Base-by-base conservation (phyloP, 2,329 filamentous ascomycete species). In the Allantophomopsis lycopodina region DNA sequence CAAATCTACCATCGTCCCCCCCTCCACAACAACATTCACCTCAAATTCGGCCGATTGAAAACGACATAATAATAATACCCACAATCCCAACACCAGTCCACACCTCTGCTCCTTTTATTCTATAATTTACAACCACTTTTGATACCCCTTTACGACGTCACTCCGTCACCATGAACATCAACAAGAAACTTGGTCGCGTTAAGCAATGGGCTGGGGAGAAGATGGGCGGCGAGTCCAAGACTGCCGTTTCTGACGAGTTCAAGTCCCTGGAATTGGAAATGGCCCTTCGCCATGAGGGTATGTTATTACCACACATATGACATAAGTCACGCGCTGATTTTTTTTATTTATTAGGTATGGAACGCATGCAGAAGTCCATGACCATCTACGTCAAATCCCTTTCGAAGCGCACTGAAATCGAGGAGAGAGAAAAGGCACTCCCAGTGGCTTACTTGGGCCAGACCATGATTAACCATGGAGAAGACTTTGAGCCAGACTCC, bases 131-230 rank as follows among this genome's bases (percentile, higher is more conserved):
- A 28, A 28, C 23, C 23, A 28, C 23, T 28, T 28, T 28, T 28
- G 23, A 28, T 28, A 28, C 23, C 23, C 23, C 23, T 28, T 28
- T 28, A 28, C 23, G 11, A 28, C 23, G 7, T 28, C 23, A 28
- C 3, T 8, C 39, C 46, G 46, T 47, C 30, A 51, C 43, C n/a
- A 57, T 57, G 55, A 56, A 57, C 50, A 55, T 57, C 48, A 56
- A 53, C 62, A 94, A 94, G 70, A 94, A 93, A 60, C 77, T 96
- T 58, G 89, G 88, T 64, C 82, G 89, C 56, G 80, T 94, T 68
- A 93, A 89, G 68, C 89, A 96, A 80, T 96, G 89, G 89, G 86
- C 88, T 31, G 86, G 86, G 50, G 89, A 96, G 66, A 85, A 88
- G 64, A 94, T 96, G 84, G 89, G 89, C 52, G 76, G 76, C 48